A percentile compares a stretch with the other conserved stretches of the same genome.
Evolutionary conservation across 371 early-diverging fungal genomes (phyloP).

Genomic region (Dinochytrium kinnereticum): DNA sequence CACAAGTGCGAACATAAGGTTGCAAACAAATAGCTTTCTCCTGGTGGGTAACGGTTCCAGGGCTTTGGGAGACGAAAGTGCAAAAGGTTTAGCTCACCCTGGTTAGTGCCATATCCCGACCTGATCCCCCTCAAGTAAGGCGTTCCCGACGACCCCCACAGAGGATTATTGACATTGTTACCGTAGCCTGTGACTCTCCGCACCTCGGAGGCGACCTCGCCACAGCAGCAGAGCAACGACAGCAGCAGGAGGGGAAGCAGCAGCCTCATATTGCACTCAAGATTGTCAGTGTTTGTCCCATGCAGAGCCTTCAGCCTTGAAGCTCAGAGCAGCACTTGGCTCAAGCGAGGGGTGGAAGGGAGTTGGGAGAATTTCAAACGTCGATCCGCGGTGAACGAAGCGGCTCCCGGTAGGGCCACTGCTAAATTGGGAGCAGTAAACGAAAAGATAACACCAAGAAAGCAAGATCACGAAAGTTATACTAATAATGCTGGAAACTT

Average conservation of each 20-base stretch:
- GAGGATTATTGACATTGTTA: conserved; percentile 9
- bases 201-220: background rate
- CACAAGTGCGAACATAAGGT: background rate
- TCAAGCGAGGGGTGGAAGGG: too few relatives aligned
- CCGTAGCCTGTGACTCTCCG: conserved; percentile 8
- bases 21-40: too few relatives aligned
- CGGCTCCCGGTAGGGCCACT: too few relatives aligned
- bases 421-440: too few relatives aligned
- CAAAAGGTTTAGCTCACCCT: conserved; percentile 15
- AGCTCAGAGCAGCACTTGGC: too few relatives aligned
- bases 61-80: background rate
- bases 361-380: too few relatives aligned
- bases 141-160: conserved; percentile 13
- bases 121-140: conserved; percentile 17
- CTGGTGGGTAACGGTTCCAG: background rate
- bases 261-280: background rate
- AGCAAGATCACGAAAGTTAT: too few relatives aligned
- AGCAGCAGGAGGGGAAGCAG: background rate
- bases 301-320: too few relatives aligned
- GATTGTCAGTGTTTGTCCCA: too few relatives aligned
- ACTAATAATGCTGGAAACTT: too few relatives aligned
- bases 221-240: background rate
- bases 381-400: too few relatives aligned
- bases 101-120: conserved; percentile 22
- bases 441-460: too few relatives aligned